These are phyloP conservation scores for Onygenales sp. DNA, from an alignment of 2,329 filamentous ascomycete species.

Conservation along the genomic window DNA sequence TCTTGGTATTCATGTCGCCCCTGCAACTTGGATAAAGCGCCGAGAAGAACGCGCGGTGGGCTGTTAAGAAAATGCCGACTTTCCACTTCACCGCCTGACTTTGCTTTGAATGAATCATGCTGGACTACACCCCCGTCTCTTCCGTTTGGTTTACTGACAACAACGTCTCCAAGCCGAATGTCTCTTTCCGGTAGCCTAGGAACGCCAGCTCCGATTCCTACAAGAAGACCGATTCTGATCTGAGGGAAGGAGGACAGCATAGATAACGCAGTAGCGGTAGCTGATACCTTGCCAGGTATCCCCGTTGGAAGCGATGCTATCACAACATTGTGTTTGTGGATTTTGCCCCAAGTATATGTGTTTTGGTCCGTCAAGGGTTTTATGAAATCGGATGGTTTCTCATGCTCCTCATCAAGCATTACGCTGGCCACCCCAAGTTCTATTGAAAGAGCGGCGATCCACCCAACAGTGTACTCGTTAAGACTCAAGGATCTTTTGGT, in stretches of 20 bases:
- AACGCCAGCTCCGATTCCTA: slow-evolving; percentile 16
- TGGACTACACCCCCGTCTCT: slow-evolving; percentile 18
- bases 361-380: slow-evolving; percentile 4
- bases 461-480: slow-evolving; percentile 21
- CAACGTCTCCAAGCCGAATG: slow-evolving; percentile 3
- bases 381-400: not conserved
- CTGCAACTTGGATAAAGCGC: slow-evolving; percentile 7
- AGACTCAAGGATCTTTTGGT: not conserved
- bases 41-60: slow-evolving; percentile 8
- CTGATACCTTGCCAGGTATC: slow-evolving; percentile 2
- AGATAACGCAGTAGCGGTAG: slow-evolving; percentile 7
- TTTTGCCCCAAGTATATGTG: slow-evolving; percentile 13
- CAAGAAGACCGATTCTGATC: slow-evolving; percentile 11
- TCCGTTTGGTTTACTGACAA: slow-evolving; percentile 11
- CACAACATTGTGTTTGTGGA: slow-evolving; percentile 13
- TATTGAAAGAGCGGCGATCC: slow-evolving; percentile 22
- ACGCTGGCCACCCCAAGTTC: slow-evolving; percentile 19
- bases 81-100: slow-evolving; percentile 11
- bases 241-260: slow-evolving; percentile 12
- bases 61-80: slow-evolving; percentile 13
- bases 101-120: slow-evolving; percentile 18
- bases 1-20: not conserved
- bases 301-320: slow-evolving; percentile 8
- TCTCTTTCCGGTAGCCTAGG: slow-evolving; percentile 18
- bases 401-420: slow-evolving; percentile 22